Evolutionary conservation across 1,284 basidiomycete genomes (phyloP), one percentile per base, ranked within the genome.

Genomic region (Ceratobasidium papillatum): DNA sequence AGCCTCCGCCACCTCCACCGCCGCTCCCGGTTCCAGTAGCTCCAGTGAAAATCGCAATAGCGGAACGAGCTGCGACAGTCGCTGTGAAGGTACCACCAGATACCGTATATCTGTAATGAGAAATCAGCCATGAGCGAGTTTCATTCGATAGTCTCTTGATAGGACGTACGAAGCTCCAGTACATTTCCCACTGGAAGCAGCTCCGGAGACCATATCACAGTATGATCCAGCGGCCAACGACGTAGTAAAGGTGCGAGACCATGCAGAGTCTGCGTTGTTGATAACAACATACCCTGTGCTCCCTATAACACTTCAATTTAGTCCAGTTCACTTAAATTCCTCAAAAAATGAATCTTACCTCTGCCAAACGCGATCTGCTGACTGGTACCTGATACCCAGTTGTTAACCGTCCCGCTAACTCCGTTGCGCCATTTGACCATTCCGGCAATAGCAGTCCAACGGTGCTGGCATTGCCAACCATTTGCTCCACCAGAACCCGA

Each of bases 381-480:
- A 2, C 84, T 82, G 77, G 85, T 83, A 1, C 87, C 86, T 2
- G 88, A 85, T 5, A 87, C 83, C 89, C 89, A 90, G 78, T 88
- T 84, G 1, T 81, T 86, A 0, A 84, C 19, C 1, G 85, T 83
- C 1, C 82, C 78, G 9, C 45, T 69, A 5, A 89, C 89, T 19
- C 82, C 83, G 78, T 91, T 91, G 54, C 84, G 84, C 83, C 90
- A 91, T 0, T 86, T 87, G 38, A 88, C 86, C 88, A 91, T 90
- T 2, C 89, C 89, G 5, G 83, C 81, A 58, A 91, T 82, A 0
- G 88, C 85, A 5, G 84, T 78, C 83, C 85, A 89, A 5, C 90
- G 86, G 79, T 91, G 90, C 78, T 91, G 76, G 54, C 78, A 79
- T 22, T 73, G 81, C 84, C 89, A 91, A 0, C 89, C 88, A 49